Evolutionary conservation across 352 stramenopile genomes (phyloP), one percentile per base, ranked within the genome.

Genomic region (Globisporangium canariense): DNA sequence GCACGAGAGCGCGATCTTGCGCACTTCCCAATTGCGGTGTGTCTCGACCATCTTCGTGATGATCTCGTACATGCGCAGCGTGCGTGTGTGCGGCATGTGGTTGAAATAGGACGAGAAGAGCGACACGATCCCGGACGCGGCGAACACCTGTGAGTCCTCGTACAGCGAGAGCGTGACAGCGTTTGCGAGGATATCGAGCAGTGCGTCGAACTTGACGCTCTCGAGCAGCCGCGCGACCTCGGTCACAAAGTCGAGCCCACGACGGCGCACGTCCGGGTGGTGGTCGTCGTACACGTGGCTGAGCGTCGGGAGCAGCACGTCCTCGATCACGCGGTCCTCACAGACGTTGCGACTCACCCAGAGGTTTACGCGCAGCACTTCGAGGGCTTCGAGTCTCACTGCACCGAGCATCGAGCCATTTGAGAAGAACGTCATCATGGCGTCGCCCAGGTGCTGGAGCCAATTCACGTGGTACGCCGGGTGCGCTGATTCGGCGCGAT

Each of bases 251-350:
- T 79, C 81, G 8, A 96, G 60, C 2, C 71, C 77, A 36, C 76
- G 79, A 13, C 71, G 65, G 8, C 88, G 85, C 38, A 96, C 81
- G 6, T 77, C 75, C 0, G 71, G 45, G 34, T 90, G 77, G 16
- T 72, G 63, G 59, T 96, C 88, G 66, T 91, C 75, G 65, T 92
- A 94, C 8, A 94, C 71, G 32, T 85, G 73, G 8, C 65, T 61
- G 36, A 96, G 68, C 28, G 75, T 81, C 18, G 88, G 88, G 22
- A 95, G 64, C 14, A 95, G 54, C 11, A 96, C 78, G 67, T 96
- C 85, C 73, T 96, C 87, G 36, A 95, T 86, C 10, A 96, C 82
- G 25, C 84, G 81, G 54, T 94, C 86, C 65, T 96, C 88, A 54
- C 83, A 93, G 6, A 94, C 77, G 63, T 92, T 87, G 14, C 85